Percentiles rank a stretch among this genome's conserved stretches.
These are phyloP conservation scores for Vanrija sp. DNA, from an alignment of 1,284 basidiomycete genomes.

Conservation along the genomic window DNA sequence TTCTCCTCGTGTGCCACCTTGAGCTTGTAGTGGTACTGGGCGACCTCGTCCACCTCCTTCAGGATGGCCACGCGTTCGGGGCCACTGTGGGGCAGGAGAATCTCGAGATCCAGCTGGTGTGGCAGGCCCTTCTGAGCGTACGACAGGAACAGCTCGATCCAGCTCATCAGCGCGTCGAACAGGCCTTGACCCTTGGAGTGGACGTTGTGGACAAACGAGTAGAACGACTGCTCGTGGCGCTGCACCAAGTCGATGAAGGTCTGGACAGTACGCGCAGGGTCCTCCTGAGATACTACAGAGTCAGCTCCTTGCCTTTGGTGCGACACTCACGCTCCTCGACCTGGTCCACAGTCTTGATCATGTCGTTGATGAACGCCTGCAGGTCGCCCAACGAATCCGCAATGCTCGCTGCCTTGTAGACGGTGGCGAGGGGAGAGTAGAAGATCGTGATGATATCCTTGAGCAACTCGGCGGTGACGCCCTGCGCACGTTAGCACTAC, in stretches of 20 bases:
- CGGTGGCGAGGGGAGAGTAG: slow-evolving; percentile 94
- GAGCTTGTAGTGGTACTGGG: slow-evolving; percentile 84
- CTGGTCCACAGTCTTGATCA: slow-evolving; percentile 89
- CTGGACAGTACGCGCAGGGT: slow-evolving; percentile 83
- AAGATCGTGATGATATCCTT: slow-evolving; percentile 99
- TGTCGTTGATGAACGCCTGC: slow-evolving; percentile 91
- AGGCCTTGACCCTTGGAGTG: slow-evolving; percentile 94
- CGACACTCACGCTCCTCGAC: slow-evolving; percentile 74
- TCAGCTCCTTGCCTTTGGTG: neutral
- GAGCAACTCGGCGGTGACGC: slow-evolving; percentile 86
- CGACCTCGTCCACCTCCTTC: slow-evolving; percentile 77
- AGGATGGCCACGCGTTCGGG: slow-evolving; percentile 70
- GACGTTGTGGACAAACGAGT: slow-evolving; percentile 96
- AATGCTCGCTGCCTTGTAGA: slow-evolving; percentile 96
- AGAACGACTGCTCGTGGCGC: slow-evolving; percentile 93
- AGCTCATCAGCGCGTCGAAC: slow-evolving; percentile 90
- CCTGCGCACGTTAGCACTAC: slow-evolving; percentile 53
- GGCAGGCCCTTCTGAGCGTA: slow-evolving; percentile 84
- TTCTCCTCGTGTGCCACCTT: slow-evolving; percentile 88
- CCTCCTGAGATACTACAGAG: slow-evolving; percentile 67
- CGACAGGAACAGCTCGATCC: slow-evolving; percentile 94
- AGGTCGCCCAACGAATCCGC: slow-evolving; percentile 88
- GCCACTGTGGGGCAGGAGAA: slow-evolving; percentile 74
- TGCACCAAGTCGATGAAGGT: slow-evolving; percentile 90
- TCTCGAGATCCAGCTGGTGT: slow-evolving; percentile 67